Conservation (phyloP, 2,329 filamentous ascomycete genomes). For the Thermoascus crustaceus region DNA sequence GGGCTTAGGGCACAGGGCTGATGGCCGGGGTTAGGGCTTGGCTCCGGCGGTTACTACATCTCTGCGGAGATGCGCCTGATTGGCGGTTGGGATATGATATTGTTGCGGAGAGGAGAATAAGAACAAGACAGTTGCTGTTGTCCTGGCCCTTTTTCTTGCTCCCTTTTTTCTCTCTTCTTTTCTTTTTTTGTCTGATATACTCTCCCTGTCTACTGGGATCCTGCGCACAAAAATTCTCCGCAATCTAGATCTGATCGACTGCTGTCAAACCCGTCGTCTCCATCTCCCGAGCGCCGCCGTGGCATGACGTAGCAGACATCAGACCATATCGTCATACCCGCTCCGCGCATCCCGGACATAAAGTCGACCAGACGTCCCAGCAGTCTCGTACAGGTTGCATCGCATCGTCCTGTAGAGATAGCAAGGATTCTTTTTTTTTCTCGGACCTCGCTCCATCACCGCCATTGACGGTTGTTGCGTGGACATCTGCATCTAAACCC, state of each 20-base stretch:
- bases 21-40: not conserved
- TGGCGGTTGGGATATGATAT: no score
- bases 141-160: no score
- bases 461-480: not conserved
- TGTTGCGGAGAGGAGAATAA: no score
- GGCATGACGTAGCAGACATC: constrained; percentile 2
- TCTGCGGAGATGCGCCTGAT: no score
- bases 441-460: not conserved
- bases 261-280: constrained; percentile 1
- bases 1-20: not conserved
- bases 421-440: not conserved
- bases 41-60: not conserved
- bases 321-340: not conserved
- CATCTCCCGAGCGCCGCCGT: not conserved
- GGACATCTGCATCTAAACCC: not conserved
- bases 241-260: constrained; percentile 1
- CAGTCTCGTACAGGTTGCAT: not conserved
- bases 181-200: no score
- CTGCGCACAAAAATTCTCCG: not conserved
- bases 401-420: not conserved
- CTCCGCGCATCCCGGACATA: not conserved
- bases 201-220: no score
- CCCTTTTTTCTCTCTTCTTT: no score
- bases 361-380: not conserved
- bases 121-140: no score